phyloP scores from a whole-genome alignment of 2,329 filamentous ascomycete genomes.

The Tolypocladium cylindrosporum region DNA sequence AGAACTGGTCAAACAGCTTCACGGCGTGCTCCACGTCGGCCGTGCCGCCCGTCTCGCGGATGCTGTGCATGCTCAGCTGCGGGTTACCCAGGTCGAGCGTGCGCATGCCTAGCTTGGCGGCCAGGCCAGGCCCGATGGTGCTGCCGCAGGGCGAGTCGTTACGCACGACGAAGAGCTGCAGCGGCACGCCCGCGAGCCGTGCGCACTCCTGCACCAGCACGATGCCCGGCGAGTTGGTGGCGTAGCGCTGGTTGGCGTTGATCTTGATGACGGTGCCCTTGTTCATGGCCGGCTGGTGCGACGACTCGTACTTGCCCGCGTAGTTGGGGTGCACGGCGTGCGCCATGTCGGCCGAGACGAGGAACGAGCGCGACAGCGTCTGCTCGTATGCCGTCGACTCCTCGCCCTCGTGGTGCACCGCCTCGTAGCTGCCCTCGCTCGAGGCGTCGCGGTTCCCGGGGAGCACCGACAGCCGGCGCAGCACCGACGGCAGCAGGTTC shows the following conservation, averaged over 20 bases:
- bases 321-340: slow-evolving; percentile 97
- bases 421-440: slow-evolving; percentile 52
- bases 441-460: slow-evolving; percentile 55
- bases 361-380: slow-evolving; percentile 80
- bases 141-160: slow-evolving; percentile 93
- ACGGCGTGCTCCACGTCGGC: slow-evolving; percentile 82
- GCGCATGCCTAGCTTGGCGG: slow-evolving; percentile 73
- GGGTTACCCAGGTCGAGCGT: slow-evolving; percentile 91
- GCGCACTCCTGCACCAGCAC: slow-evolving; percentile 86
- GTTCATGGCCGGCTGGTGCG: slow-evolving; percentile 92
- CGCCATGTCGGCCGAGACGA: slow-evolving; percentile 95
- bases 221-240: slow-evolving; percentile 92
- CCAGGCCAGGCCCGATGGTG: slow-evolving; percentile 96
- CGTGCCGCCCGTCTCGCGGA: slow-evolving; percentile 82
- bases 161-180: slow-evolving; percentile 91
- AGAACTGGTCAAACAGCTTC: slow-evolving; percentile 79
- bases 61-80: slow-evolving; percentile 94
- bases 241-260: slow-evolving; percentile 95
- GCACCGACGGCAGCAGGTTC: slow-evolving; percentile 77
- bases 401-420: slow-evolving; percentile 48
- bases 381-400: slow-evolving; percentile 83
- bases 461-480: slow-evolving; percentile 76
- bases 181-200: slow-evolving; percentile 61
- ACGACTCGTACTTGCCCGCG: slow-evolving; percentile 77
- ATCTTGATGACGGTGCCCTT: slow-evolving; percentile 94